Base-by-base conservation (phyloP, 306 rosid species). In the Sechiopsis laciniata region DNA sequence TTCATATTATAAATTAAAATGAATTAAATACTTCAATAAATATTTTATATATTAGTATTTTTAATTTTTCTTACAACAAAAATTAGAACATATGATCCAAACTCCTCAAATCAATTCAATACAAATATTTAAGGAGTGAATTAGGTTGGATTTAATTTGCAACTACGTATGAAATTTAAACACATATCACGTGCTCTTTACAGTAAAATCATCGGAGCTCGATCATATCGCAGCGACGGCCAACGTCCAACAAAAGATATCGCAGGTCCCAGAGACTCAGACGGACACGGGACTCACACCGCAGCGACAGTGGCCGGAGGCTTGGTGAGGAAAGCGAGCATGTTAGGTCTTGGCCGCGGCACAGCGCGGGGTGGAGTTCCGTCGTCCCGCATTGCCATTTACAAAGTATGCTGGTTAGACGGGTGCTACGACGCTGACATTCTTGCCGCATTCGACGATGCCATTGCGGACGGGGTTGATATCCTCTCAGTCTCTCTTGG, bases 381-480 rank as follows among this genome's bases (percentile, higher is more conserved):
- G 0, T 26, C 75, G 14, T 59, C 75, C 1, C 73, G 80, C 45
- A 77, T 69, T 26, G 71, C 75, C 46, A 59, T 10, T 9, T 76
- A 76, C 63, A 76, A 67, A 22, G 69, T 76, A 2, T 68, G 78
- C 2, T 65, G 67, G 40, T 45, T 10, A 0, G 67, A 48, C 19
- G 55, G 69, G 2, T 80, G 80, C 19, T 5, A 0, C 1, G 67
- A 11, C 0, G 26, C 60, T 2, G 21, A n/a, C 57, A 8, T 82
- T 12, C 77, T 80, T 13, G 55, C 55, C 0, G 55, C 55, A 51
- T 51, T 11, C 55, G 55, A 51, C 55, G 55, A 51, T 7, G 82
- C 83, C 21, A 78, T 82, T 22, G 70, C 81, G 0, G 84, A 82
- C 50, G 80, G 84, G 7, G 84, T 80, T 6, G 72, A 72, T 62